Evolutionary conservation across 495 filamentous ascomycete genomes (phyloP), one percentile per base, ranked within the genome.

Genomic region (Jackrogersella multiformis): DNA sequence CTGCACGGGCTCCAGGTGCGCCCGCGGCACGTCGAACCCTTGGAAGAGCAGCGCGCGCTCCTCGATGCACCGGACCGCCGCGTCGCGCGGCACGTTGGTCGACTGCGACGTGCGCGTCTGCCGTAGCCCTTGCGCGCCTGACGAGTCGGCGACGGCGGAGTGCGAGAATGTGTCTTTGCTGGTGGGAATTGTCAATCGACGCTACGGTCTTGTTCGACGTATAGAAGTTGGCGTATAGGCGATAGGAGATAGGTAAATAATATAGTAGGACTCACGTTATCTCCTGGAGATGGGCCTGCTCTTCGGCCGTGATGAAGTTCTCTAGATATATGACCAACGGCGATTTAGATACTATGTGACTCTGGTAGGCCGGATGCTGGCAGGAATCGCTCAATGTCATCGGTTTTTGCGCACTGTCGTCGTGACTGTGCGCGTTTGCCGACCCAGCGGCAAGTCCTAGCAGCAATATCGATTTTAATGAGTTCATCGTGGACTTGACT

Each of bases 41-140:
- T 92, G 90, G 75, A 93, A 89, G n/a, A 80, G 51, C 8, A 86
- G 81, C 7, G 90, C 90, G 35, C 90, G 89, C 24, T 82, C 77
- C 67, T 90, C 88, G 60, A 92, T 85, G 77, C 90, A 92, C 30
- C 85, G 84, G 3, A 91, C 87, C 1, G 84, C 78, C 36, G 78
- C 70, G 74, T 89, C 85, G 73, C 85, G 85, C 38, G 68, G 69
- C 2, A 82, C 74, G 65, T 66, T 76, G 35, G 81, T 81, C 13
- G 79, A 82, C 48, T 80, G 77, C 23, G 79, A 84, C 2, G 73
- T 84, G 57, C 78, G 79, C 16, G 79, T 73, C 18, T 64, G 61
- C 54, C 76, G 74, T 12, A 75, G 51, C 5, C 74, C 60, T 53
- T 70, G 58, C 56, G 57, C 48, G 21, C 78, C 74, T 36, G 69